Evolutionary conservation across 2,329 filamentous ascomycete species (phyloP).

Genomic region (Dothideomycetidae sp.): DNA sequence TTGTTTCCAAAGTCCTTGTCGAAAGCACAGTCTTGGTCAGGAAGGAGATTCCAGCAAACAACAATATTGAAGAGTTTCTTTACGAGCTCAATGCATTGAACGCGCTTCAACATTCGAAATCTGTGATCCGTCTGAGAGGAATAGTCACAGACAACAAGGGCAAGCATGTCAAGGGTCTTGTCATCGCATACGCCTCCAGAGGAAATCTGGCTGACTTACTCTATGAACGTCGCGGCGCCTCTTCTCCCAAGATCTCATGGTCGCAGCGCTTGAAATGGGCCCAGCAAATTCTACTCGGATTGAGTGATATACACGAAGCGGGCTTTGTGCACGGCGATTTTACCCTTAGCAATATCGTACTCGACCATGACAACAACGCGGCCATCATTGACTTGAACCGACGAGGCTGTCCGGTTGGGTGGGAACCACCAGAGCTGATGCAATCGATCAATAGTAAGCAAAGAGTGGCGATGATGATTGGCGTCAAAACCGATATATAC

Average conservation of each 20-base stretch:
- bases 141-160: conserved; percentile 69
- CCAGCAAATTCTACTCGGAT: conserved; percentile 72
- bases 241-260: conserved; percentile 47
- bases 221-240: conserved; percentile 59
- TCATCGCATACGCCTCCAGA: conserved; percentile 76
- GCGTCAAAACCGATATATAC: conserved; percentile 91
- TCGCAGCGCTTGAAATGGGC: conserved; percentile 71
- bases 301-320: conserved; percentile 86
- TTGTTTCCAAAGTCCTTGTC: conserved; percentile 83
- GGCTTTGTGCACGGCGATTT: conserved; percentile 98
- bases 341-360: conserved; percentile 91
- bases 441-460: conserved; percentile 76
- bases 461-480: conserved; percentile 91
- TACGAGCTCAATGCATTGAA: conserved; percentile 96
- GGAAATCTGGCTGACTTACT: conserved; percentile 84
- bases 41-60: conserved; percentile 93
- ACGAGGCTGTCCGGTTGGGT: conserved; percentile 89
- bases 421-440: conserved; percentile 89
- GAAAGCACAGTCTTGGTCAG: conserved; percentile 65
- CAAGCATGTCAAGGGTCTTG: conserved; percentile 65
- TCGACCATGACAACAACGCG: conserved; percentile 69
- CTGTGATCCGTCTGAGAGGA: conserved; percentile 76
- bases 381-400: conserved; percentile 98
- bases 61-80: conserved; percentile 89
- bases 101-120: conserved; percentile 53